Evolutionary conservation across 148 eudicot species (phyloP).

Genomic region (Drosera capensis): DNA sequence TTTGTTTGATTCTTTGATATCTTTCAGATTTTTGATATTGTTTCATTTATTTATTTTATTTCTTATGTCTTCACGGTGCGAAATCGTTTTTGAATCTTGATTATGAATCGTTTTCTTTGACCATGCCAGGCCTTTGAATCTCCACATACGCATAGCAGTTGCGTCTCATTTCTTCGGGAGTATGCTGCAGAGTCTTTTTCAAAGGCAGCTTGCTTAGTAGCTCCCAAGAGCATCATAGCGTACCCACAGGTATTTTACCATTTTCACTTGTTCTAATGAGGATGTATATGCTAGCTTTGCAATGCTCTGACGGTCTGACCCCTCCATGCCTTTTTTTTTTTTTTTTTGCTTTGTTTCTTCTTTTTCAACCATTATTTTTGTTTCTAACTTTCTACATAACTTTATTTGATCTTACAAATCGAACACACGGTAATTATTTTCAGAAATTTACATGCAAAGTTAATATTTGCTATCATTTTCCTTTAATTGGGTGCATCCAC

Average conservation of each 20-base stretch:
- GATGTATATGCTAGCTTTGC: no score
- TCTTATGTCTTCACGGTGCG: neutral
- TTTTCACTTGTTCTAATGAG: conserved; percentile 1
- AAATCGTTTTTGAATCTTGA: neutral
- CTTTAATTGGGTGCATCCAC: neutral
- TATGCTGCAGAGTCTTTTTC: conserved; percentile 82
- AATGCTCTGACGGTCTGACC: no score
- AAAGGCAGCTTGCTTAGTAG: conserved; percentile 70
- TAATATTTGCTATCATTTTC: neutral
- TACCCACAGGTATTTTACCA: conserved; percentile 72
- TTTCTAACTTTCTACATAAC: no score
- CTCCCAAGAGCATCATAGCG: conserved; percentile 76
- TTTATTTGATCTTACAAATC: no score
- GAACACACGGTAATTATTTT: no score
- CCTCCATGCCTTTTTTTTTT: no score
- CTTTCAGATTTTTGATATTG: neutral
- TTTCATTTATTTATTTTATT: neutral
- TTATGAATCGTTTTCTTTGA: neutral
- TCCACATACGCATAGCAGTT: conserved; percentile 77
- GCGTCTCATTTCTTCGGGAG: conserved; percentile 71
- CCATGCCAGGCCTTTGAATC: conserved; percentile 89
- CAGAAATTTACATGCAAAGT: neutral
- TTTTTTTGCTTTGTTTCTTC: no score
- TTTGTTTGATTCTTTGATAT: neutral
- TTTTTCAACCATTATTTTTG: no score